phyloP scores from a whole-genome alignment of 805 yeast species.

The Candida fluviatilis region DNA sequence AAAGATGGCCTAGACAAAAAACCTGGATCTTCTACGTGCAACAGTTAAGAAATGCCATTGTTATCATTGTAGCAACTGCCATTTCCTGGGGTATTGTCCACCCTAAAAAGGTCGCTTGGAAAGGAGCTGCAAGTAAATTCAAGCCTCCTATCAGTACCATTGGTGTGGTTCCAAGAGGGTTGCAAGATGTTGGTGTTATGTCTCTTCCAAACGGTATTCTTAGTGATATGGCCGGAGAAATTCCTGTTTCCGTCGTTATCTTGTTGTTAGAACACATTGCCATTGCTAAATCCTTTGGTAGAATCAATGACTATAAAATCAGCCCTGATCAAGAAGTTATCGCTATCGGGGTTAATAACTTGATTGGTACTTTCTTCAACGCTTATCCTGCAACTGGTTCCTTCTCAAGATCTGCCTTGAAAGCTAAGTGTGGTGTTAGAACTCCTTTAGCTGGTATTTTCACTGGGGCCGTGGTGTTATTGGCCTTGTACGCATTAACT shows the following conservation, averaged over 20 bases:
- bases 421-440: constrained; percentile 91
- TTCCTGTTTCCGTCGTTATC: constrained; percentile 83
- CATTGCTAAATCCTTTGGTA: constrained; percentile 88
- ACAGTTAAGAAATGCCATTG: constrained; percentile 77
- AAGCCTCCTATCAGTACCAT: constrained; percentile 54
- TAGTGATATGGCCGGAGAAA: constrained; percentile 60
- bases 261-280: constrained; percentile 89
- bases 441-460: constrained; percentile 91
- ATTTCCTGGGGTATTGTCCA: constrained; percentile 76
- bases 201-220: constrained; percentile 56
- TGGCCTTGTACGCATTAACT: constrained; percentile 83
- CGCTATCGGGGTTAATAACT: constrained; percentile 89
- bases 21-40: constrained; percentile 63
- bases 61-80: constrained; percentile 76
- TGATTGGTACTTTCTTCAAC: constrained; percentile 85
- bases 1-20: constrained; percentile 56
- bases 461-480: constrained; percentile 83
- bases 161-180: constrained; percentile 81
- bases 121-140: constrained; percentile 28
- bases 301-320: constrained; percentile 86
- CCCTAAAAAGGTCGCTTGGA: constrained; percentile 30
- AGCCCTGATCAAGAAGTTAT: constrained; percentile 90
- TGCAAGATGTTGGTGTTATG: constrained; percentile 73
- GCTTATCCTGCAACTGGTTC: constrained; percentile 98
- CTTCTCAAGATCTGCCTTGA: constrained; percentile 89